Evolutionary conservation across 129 eudicot species (phyloP), one percentile per base, ranked within the genome.

Genomic region (Lactuca saligna): DNA sequence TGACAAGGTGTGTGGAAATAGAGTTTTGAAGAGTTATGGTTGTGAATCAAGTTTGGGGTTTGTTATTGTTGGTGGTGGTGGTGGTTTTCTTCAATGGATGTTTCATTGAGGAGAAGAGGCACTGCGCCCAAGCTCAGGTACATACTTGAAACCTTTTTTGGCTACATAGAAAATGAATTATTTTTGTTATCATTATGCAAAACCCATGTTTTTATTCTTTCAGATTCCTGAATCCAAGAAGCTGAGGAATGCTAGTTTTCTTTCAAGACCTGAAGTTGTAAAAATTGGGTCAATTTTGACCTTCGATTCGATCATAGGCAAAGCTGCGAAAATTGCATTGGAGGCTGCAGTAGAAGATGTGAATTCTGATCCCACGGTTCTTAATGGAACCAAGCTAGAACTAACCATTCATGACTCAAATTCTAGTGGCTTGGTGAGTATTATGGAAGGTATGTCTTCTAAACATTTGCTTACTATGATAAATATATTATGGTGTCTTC

Each of bases 261-360:
- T 82, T 35, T 8, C 75, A 25, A 81, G 89, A 72, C 86, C 84
- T 10, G 67, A 66, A 17, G 69, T 67, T 17, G 82, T 84, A 53
- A 74, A 65, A 35, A 68, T 84, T 57, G 89, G 86, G 8, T 62
- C 83, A n/a, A 69, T 84, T 7, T 53, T 84, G 16, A 41, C 83
- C 2, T 74, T 81, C 41, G 61, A 75, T 53, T 74, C 83, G 17
- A 44, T 74, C 1, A 69, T 78, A 42, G 85, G 85, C 1, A 78
- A 58, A 66, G 84, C 75, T 60, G 84, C 86, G 16, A 81, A 75
- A 69, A 57, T 84, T 38, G 89, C 89, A 3, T 71, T 81, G 4
- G 76, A 81, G 41, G 84, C 79, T 37, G 89, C 89, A 5, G 70
- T 84, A 4, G 75, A 74, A 12, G 82, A 84, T 63, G 80, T 84